Base-by-base conservation (phyloP, 441 rosid species). In the Gossypium davidsonii region DNA sequence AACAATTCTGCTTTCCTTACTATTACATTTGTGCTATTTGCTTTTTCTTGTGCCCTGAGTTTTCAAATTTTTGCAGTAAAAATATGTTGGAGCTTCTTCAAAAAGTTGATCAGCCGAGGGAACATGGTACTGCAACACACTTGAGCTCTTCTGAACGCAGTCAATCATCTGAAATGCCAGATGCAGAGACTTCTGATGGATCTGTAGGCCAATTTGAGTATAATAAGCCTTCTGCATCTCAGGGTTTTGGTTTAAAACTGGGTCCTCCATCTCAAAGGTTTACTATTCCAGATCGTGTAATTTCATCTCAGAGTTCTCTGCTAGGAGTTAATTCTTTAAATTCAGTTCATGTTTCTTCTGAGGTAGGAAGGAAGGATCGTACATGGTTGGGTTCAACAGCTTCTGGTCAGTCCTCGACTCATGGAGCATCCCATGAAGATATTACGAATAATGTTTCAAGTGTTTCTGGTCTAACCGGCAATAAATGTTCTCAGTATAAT, bases 51-150 rank as follows among this genome's bases (percentile, higher is more conserved):
- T 44, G 8, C 12, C 51, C 73, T 69, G 64, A 60, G 10, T 28
- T 53, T 64, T 71, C 74, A n/a, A 39, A 56, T 0, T 65, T 61
- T 49, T 75, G 81, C 87, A 93, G 94, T 78, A 87, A 89, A 81
- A 85, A 88, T 77, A 88, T 92, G 95, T 88, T 89, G 72, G 95
- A 92, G 85, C 91, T 90, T 73, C 85, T 90, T 79, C 83, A 89
- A 76, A 91, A 90, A 86, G 89, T 91, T 75, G 89, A 90, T 80
- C 93, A 84, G 61, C 76, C 93, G 42, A 76, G 78, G 71, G 90
- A 88, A 39, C 79, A 60, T 73, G 78, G 83, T 60, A 76, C 78
- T 69, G 82, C 76, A 74, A 70, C 81, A 71, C 83, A 76, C 64
- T 55, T 83, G 63, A 79, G 85, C 75, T 83, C 93, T 76, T 76